phyloP scores from a whole-genome alignment of 108 stramenopile species.

The Cylindrotheca closterium region DNA sequence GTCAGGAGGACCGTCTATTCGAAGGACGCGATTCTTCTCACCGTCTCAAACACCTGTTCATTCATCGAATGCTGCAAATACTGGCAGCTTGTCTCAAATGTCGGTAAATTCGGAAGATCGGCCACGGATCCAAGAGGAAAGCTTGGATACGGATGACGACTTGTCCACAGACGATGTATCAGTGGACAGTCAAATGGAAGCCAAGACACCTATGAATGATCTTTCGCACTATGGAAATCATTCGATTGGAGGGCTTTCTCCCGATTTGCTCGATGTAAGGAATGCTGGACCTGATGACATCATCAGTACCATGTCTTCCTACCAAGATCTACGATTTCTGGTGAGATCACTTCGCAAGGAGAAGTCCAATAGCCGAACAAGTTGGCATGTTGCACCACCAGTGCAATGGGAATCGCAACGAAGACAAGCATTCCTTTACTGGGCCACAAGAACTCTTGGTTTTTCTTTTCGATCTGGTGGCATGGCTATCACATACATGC shows the following conservation, averaged over 20 bases:
- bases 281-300: slow-evolving; percentile 27
- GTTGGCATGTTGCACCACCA: slow-evolving; percentile 64
- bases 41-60: too few species aligned
- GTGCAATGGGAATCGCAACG: slow-evolving; percentile 46
- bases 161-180: neutral
- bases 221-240: neutral
- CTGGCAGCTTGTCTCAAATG: too few species aligned
- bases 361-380: slow-evolving; percentile 24
- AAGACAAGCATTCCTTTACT: slow-evolving; percentile 48
- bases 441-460: slow-evolving; percentile 53
- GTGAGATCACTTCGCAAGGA: slow-evolving; percentile 39
- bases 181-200: neutral
- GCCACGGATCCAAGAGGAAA: too few species aligned
- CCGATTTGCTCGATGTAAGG: slow-evolving; percentile 6
- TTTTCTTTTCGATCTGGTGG: slow-evolving; percentile 63
- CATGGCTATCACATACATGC: slow-evolving; percentile 32
- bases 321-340: slow-evolving; percentile 73
- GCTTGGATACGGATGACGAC: neutral
- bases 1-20: neutral
- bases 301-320: slow-evolving; percentile 56
- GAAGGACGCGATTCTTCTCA: neutral
- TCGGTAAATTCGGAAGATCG: too few species aligned
- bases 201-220: too few species aligned
- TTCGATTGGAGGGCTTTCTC: neutral
- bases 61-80: too few species aligned